Evolutionary conservation across 192 early-diverging fungal species (phyloP), one percentile per base, ranked within the genome.

Genomic region (Chytriomyces hyalinus): DNA sequence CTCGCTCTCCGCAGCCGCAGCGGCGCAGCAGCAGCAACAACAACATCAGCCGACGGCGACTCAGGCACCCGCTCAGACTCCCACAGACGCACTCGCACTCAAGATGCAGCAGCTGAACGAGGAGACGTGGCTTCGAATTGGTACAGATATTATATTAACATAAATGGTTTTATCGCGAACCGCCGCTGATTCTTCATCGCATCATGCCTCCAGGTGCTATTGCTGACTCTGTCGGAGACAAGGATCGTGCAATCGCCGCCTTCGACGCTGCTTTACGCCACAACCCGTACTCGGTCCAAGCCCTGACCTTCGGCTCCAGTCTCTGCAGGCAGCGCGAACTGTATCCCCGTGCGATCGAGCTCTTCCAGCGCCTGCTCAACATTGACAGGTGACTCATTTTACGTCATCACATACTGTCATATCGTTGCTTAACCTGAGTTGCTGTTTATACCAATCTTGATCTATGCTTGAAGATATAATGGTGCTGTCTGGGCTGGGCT

Each of bases 401-500:
- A 36, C 36, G 36, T 36, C 36, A 36, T 36, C 36, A 4, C 36
- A 36, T 4, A 36, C 36, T 36, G 36, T 36, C 36, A 36, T 36
- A 4, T 36, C 36, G 36, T 36, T 36, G 36, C 36, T 36, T 2
- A 36, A 36, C 36, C 3, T 36, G 36, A 36, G 36, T 36, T 36
- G 0, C 36, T 36, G 36, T 36, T 36, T 2, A 36, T 36, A 36
- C 36, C 36, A 36, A 36, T 36, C 36, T 36, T 36, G 36, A 36
- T 36, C 36, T 36, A 36, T 36, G 36, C 36, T 36, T 36, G 36
- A 36, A 36, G 36, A 49, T 87, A 83, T 46, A 97, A 96, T 81
- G 96, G 96, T 45, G 97, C 98, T 73, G 92, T 94, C 28, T 98
- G 96, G 96, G 95, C 95, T 6, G 94, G 96, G 7, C 86, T 92